Base-by-base conservation (phyloP, 208 protist genomes). In the Trypanosoma avium region DNA sequence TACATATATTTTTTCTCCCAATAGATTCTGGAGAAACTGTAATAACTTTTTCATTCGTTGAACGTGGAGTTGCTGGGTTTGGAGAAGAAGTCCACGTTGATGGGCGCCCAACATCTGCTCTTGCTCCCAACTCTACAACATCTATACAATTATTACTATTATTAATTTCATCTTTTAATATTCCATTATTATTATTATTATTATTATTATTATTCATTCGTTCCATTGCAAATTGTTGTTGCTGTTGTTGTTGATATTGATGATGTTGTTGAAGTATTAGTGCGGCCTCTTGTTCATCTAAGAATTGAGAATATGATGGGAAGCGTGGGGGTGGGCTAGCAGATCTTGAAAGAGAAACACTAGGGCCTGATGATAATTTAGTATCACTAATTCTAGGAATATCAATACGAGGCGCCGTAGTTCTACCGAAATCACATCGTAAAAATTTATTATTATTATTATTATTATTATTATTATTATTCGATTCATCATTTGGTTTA, bases 261-360 rank as follows among this genome's bases (percentile, higher is more conserved):
- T 43, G 26, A 4, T 50, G 40, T 30, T 57, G 52, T 33, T 77
- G 45, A 10, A 50, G 58, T 21, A 53, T 61, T n/a, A n/a, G 66
- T 2, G 65, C 52, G n/a, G 55, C 42, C 17, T 70, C 57, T 33
- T 83, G 78, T 13, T 92, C 88, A 38, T 81, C 86, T 29, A 95
- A 61, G 42, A 86, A 92, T 65, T 90, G 65, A 5, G 73, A 77
- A 55, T 90, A 95, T 26, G 66, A 77, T 3, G 88, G 88, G 40
- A 95, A 95, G 40, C 88, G 88, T 27, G 88, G 88, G 7, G 85
- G 81, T 26, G 88, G 88, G 61, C 83, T 91, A 42, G 80, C 77
- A 19, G 72, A 75, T n/a, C 40, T 48, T 33, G 35, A 59, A 15
- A 54, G 59, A 19, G 54, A 60, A 13, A 60, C 54, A 56, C 75